Percentiles rank a stretch among this genome's conserved stretches.
These are phyloP conservation scores for Angomonas ambiguus DNA, from an alignment of 208 protist genomes.

Conservation along the genomic window DNA sequence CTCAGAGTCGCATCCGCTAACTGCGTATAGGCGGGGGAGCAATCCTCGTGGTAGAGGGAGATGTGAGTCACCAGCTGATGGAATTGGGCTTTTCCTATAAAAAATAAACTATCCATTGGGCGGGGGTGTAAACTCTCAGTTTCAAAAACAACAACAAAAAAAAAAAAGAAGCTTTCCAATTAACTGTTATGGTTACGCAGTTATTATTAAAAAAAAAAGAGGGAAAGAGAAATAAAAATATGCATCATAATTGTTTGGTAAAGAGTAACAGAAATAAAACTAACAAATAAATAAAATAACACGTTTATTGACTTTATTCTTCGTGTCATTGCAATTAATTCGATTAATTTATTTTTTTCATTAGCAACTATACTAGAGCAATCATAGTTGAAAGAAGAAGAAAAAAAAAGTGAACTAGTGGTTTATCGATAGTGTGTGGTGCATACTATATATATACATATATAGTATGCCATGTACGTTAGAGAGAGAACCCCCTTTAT, in stretches of 20 bases:
- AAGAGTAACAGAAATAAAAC: not conserved
- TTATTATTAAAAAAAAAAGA: constrained; percentile 7
- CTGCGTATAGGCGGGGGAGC: constrained; percentile 36
- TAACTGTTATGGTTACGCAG: no score
- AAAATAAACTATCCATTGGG: constrained; percentile 71
- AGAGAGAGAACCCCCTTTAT: constrained; percentile 6
- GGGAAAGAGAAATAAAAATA: not conserved
- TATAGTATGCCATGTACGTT: no score
- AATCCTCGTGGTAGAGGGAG: constrained; percentile 70
- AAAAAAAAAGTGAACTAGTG: constrained; percentile 6
- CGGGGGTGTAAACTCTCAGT: not conserved
- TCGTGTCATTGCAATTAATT: constrained; percentile 8
- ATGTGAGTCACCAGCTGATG: constrained; percentile 79
- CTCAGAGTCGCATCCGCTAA: constrained; percentile 41
- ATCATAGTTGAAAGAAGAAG: not conserved
- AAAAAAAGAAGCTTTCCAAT: not conserved
- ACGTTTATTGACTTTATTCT: not conserved
- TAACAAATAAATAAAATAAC: not conserved
- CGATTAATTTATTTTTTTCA: not conserved
- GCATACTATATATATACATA: no score
- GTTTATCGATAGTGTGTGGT: no score
- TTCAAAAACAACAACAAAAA: constrained; percentile 3
- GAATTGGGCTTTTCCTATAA: constrained; percentile 68
- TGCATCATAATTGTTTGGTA: not conserved
- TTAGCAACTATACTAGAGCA: not conserved